These are phyloP conservation scores for Orbilia quercus DNA, from an alignment of 2,329 filamentous ascomycete genomes.

Conservation along the genomic window DNA sequence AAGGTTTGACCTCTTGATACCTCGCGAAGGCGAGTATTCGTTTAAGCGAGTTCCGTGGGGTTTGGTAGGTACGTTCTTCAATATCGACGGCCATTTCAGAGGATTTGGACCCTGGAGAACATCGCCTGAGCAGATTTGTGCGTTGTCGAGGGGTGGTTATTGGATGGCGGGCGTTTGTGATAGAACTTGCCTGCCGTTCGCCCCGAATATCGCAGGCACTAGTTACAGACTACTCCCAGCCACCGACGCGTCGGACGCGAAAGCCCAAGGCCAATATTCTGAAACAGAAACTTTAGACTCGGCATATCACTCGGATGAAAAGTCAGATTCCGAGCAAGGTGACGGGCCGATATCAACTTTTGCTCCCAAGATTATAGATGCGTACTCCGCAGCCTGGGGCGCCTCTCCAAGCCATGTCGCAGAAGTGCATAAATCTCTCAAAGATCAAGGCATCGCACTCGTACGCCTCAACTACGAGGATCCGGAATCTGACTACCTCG, in stretches of 20 bases:
- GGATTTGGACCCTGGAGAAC: constrained; percentile 55
- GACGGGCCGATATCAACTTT: constrained; percentile 3
- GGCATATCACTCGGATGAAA: constrained; percentile 16
- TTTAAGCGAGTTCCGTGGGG: constrained; percentile 42
- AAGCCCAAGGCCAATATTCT: background rate
- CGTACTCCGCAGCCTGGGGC: constrained; percentile 24
- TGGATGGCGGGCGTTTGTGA: constrained; percentile 42
- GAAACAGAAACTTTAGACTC: constrained; percentile 9
- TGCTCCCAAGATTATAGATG: constrained; percentile 38
- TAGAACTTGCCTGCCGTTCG: constrained; percentile 31
- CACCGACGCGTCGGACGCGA: background rate
- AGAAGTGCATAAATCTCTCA: constrained; percentile 50
- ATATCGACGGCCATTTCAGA: constrained; percentile 54
- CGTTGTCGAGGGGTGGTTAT: constrained; percentile 47
- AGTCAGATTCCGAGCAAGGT: background rate
- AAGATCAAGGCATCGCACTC: constrained; percentile 57
- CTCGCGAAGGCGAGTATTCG: background rate
- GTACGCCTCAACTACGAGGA: constrained; percentile 57
- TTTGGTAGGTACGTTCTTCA: constrained; percentile 57
- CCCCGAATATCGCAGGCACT: constrained; percentile 1
- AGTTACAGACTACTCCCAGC: background rate
- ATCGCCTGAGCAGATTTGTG: constrained; percentile 56
- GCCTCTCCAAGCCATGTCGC: constrained; percentile 23
- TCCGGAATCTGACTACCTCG: constrained; percentile 57
- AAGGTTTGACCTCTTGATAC: constrained; percentile 29